Base-by-base conservation (phyloP, 2,329 filamentous ascomycete species). In the Berkeleyomyces basicola region DNA sequence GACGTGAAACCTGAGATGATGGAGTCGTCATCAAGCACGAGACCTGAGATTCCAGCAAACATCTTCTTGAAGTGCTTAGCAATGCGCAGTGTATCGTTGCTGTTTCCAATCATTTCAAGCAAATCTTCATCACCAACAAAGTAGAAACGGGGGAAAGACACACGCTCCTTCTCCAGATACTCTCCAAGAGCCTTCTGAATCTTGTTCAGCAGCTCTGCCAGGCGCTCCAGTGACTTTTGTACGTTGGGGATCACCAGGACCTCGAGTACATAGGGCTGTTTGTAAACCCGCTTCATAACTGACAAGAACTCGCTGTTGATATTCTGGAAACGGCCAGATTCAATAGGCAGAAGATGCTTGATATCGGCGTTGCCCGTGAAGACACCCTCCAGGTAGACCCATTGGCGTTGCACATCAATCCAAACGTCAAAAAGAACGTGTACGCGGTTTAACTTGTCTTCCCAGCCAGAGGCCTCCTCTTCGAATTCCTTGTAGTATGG, bases 21-120 rank as follows among this genome's bases (percentile, higher is more conserved):
- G 36, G 85, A 83, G 68, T 96, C 88, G 61, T 95, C 88, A 62
- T 97, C 90, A 78, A 96, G 92, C 49, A 91, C 78, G 43, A 99
- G 81, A 3, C 93, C 93, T 3, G 87, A 92, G 58, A 99, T 79
- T 66, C 93, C 93, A 66, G 95, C 93, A 78, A 99, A 99, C 93
- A 99, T 99, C 79, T 99, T 99, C 73, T 95, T 92, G 78, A 99
- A 90, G 76, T 99, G 95, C 73, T 99, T 99, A 47, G 93, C 90
- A 67, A 99, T 95, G 62, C 93, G 90, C 65, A 93, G 77, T 7
- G 92, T 96, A 70, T 99, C 93, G 70, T 96, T 96, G 76, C 92
- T 97, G 73, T 99, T 99, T 71, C 93, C 93, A 67, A 99, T 99
- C 75, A 99, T 99, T 73, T 99, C 93, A 33, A 99, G 80, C 63